Percentiles rank a stretch among this genome's conserved stretches.
These are phyloP conservation scores for Leccinum variicolor DNA, from an alignment of 768 basidiomycete genomes.

Conservation along the genomic window DNA sequence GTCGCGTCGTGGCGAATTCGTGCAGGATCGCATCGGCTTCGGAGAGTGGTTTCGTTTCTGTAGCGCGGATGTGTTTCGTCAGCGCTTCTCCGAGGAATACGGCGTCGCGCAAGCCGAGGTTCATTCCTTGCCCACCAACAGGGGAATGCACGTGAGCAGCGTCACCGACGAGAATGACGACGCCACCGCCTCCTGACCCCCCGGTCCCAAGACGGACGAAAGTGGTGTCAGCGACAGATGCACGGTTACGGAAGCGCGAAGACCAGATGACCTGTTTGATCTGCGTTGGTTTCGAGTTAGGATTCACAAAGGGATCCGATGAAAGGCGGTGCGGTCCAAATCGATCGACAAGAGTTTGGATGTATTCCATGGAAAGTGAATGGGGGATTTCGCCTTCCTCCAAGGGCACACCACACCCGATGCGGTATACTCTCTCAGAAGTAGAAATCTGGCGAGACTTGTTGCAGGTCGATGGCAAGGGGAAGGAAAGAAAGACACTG, in stretches of 20 bases:
- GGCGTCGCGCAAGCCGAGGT: conserved; percentile 53
- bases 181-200: conserved; percentile 11
- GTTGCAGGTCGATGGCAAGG: conserved; percentile 33
- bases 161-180: conserved; percentile 37
- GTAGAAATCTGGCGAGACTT: conserved; percentile 8
- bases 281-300: conserved; percentile 23
- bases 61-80: conserved; percentile 29
- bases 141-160: conserved; percentile 55
- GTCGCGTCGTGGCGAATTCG: conserved; percentile 36
- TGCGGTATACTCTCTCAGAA: conserved; percentile 32
- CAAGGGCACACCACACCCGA: conserved; percentile 38
- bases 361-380: conserved; percentile 37
- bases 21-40: conserved; percentile 31
- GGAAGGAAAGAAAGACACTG: conserved; percentile 35
- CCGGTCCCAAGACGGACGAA: conserved; percentile 30
- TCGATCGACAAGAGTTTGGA: conserved; percentile 41
- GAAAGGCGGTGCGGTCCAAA: conserved; percentile 35
- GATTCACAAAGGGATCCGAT: conserved; percentile 35
- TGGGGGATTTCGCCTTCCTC: conserved; percentile 34
- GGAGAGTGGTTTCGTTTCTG: conserved; percentile 2
- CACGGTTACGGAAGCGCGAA: conserved; percentile 43
- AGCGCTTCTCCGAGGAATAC: conserved; percentile 44
- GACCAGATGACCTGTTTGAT: conserved; percentile 42
- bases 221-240: conserved; percentile 39
- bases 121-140: conserved; percentile 56